A percentile compares a stretch with the other conserved stretches of the same genome.
Evolutionary conservation across 306 rosid genomes (phyloP).

Genomic region (Macrotyloma uniflorum): DNA sequence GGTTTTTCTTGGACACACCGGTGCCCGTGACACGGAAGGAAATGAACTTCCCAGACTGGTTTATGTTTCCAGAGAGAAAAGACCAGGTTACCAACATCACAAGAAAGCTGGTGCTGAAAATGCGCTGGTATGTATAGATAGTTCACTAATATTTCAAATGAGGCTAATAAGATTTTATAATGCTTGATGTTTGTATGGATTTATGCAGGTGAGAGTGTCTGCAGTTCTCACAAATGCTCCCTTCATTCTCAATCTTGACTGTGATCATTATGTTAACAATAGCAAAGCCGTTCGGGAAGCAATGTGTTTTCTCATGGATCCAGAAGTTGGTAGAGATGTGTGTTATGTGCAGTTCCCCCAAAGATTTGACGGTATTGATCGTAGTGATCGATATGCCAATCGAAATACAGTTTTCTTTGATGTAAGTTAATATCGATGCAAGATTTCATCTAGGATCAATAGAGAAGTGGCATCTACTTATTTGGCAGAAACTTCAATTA

Average conservation of each 20-base stretch:
- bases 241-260: constrained; percentile 94
- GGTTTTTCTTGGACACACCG: constrained; percentile 92
- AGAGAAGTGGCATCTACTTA: constrained; percentile 1
- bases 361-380: constrained; percentile 98
- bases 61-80: constrained; percentile 97
- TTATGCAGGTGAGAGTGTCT: constrained; percentile 85
- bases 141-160: constrained; percentile 7
- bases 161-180: constrained; percentile 30
- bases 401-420: constrained; percentile 98
- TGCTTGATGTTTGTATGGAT: constrained; percentile 38
- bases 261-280: constrained; percentile 96
- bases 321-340: constrained; percentile 76
- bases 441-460: neutral
- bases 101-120: constrained; percentile 99
- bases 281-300: constrained; percentile 97
- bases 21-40: constrained; percentile 83
- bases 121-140: constrained; percentile 67
- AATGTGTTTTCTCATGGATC: constrained; percentile 99
- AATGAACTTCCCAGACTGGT: constrained; percentile 90
- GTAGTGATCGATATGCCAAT: constrained; percentile 97
- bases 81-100: constrained; percentile 99
- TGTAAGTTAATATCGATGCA: constrained; percentile 59
- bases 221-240: constrained; percentile 99
- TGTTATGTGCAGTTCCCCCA: constrained; percentile 98
- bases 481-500: neutral